phyloP scores from a whole-genome alignment of 2,329 filamentous ascomycete species.

The Pochonia chlamydosporia region DNA sequence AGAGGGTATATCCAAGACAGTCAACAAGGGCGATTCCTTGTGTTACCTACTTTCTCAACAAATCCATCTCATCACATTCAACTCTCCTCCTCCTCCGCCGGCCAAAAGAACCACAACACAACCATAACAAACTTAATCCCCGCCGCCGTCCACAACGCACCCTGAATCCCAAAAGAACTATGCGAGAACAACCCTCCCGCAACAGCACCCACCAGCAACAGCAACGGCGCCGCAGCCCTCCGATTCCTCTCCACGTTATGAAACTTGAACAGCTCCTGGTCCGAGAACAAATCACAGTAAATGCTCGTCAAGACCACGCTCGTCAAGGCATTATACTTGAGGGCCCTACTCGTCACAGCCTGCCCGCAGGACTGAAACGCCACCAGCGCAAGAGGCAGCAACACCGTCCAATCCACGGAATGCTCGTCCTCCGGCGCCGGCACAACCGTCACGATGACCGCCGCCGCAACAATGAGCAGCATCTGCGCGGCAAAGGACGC shows the following conservation, averaged over 20 bases:
- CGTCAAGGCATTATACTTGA: constrained; percentile 65
- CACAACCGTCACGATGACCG: constrained; percentile 45
- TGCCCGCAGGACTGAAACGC: constrained; percentile 76
- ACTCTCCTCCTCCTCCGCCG: constrained; percentile 32
- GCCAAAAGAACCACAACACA: constrained; percentile 57
- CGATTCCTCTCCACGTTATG: constrained; percentile 46
- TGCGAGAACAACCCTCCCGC: constrained; percentile 44
- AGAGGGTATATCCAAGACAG: too few relatives aligned
- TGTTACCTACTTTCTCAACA: too few relatives aligned
- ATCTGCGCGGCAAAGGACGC: constrained; percentile 51
- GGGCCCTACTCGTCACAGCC: constrained; percentile 65
- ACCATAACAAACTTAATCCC: constrained; percentile 51
- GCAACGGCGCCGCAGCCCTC: constrained; percentile 40
- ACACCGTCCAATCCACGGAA: constrained; percentile 50
- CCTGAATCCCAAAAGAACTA: constrained; percentile 41
- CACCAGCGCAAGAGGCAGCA: constrained; percentile 62
- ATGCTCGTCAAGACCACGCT: constrained; percentile 77
- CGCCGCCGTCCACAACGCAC: constrained; percentile 55
- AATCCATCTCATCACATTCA: neutral
- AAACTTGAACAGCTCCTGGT: constrained; percentile 41
- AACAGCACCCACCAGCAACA: constrained; percentile 45
- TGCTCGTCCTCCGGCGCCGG: constrained; percentile 31
- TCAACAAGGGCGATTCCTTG: too few relatives aligned
- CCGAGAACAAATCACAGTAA: constrained; percentile 75
- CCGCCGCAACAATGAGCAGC: constrained; percentile 43